Conservation (phyloP, 257 asterid genomes). For the Cruciata laevipes region DNA sequence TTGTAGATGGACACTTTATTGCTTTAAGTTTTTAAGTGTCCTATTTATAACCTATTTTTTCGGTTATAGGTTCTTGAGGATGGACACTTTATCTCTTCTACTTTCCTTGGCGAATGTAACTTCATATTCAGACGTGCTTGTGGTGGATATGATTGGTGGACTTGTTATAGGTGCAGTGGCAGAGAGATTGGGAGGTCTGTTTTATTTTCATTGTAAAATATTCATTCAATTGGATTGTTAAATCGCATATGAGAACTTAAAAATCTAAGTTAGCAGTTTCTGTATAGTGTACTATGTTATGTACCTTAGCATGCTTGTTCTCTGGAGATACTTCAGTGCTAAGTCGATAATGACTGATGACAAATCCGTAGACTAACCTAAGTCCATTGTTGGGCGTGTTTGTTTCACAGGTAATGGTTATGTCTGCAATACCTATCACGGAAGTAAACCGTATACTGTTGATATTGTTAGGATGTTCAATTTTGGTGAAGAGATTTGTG, state of each 20-base stretch:
- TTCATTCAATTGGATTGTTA: conserved; percentile 7
- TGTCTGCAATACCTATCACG: conserved; percentile 68
- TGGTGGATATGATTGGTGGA: conserved; percentile 85
- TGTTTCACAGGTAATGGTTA: conserved; percentile 65
- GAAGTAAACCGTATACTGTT: conserved; percentile 48
- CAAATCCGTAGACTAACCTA: neutral
- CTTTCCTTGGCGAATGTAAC: conserved; percentile 83
- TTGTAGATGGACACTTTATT: neutral
- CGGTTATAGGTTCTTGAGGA: conserved; percentile 53
- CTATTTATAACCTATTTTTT: neutral
- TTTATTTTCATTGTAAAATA: conserved; percentile 14
- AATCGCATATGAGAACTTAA: conserved; percentile 1
- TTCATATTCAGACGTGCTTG: conserved; percentile 71
- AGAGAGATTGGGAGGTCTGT: conserved; percentile 90
- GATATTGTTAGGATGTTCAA: conserved; percentile 85
- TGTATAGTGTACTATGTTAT: neutral
- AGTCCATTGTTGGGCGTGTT: neutral
- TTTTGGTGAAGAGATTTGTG: conserved; percentile 62
- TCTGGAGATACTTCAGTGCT: neutral
- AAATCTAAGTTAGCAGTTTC: neutral
- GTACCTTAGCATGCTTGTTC: neutral
- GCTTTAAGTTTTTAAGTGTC: neutral
- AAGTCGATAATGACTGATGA: neutral
- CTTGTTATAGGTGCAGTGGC: conserved; percentile 78
- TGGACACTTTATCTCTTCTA: conserved; percentile 77